phyloP scores from a whole-genome alignment of 108 stramenopile genomes.

The Cyclotella baltica region DNA sequence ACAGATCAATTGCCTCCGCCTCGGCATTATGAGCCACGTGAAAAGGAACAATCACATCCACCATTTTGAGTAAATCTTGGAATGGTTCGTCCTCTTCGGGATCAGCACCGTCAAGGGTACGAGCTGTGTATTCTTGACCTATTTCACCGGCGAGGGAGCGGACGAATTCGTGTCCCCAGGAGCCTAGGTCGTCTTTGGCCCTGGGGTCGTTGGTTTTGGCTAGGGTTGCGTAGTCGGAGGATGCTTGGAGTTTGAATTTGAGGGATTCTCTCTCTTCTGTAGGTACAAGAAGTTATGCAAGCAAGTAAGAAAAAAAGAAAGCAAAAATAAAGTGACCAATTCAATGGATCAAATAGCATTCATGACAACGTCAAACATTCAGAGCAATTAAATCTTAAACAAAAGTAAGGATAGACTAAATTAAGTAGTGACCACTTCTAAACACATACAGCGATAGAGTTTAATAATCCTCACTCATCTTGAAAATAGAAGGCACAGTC shows the following conservation, averaged over 20 bases:
- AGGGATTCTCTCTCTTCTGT: constrained; percentile 90
- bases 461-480: background rate
- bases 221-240: constrained; percentile 77
- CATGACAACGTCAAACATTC: too few relatives aligned
- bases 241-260: constrained; percentile 90
- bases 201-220: constrained; percentile 40
- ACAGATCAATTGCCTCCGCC: constrained; percentile 98
- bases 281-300: background rate
- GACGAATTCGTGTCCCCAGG: constrained; percentile 99
- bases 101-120: constrained; percentile 77
- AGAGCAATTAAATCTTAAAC: too few relatives aligned
- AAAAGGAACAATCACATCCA: constrained; percentile 97
- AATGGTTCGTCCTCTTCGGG: constrained; percentile 80
- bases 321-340: background rate
- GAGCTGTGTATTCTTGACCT: constrained; percentile 94
- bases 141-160: constrained; percentile 97
- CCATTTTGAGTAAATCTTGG: constrained; percentile 87
- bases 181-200: constrained; percentile 86
- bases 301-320: background rate
- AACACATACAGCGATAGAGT: background rate
- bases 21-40: constrained; percentile 98
- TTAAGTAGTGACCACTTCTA: background rate
- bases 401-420: background rate
- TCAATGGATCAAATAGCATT: too few relatives aligned
- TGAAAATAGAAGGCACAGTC: background rate